Conservation (phyloP, 306 rosid species). For the Quercus ilex region DNA sequence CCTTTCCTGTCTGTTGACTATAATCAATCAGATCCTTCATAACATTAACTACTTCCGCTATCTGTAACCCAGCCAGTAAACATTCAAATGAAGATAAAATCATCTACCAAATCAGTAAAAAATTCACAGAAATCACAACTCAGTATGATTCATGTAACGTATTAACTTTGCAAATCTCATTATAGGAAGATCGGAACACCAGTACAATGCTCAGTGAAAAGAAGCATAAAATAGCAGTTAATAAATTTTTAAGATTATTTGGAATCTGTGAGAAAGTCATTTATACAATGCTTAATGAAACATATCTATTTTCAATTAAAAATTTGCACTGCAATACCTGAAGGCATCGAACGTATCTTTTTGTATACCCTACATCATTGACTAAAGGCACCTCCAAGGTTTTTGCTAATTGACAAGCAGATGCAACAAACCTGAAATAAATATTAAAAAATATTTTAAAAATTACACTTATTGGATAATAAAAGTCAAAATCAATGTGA, state of each 20-base stretch:
- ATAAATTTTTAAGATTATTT: neutral
- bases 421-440: conserved; percentile 74
- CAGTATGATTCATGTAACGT: neutral
- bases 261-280: neutral
- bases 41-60: conserved; percentile 95
- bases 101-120: neutral
- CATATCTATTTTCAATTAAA: neutral
- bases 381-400: conserved; percentile 97
- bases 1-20: conserved; percentile 79
- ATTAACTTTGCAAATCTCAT: neutral
- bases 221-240: neutral
- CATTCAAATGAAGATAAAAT: neutral
- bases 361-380: conserved; percentile 97
- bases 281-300: neutral
- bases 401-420: conserved; percentile 90
- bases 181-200: neutral
- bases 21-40: conserved; percentile 97
- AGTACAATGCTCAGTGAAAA: neutral
- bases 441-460: neutral
- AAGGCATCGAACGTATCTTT: conserved; percentile 96
- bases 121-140: conserved; percentile 1
- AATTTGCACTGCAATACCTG: conserved; percentile 52
- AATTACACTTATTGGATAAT: neutral
- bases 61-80: conserved; percentile 43
- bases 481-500: neutral